Base-by-base conservation (phyloP, 176 grass and related monocot species). In the Oryza glumipatula region DNA sequence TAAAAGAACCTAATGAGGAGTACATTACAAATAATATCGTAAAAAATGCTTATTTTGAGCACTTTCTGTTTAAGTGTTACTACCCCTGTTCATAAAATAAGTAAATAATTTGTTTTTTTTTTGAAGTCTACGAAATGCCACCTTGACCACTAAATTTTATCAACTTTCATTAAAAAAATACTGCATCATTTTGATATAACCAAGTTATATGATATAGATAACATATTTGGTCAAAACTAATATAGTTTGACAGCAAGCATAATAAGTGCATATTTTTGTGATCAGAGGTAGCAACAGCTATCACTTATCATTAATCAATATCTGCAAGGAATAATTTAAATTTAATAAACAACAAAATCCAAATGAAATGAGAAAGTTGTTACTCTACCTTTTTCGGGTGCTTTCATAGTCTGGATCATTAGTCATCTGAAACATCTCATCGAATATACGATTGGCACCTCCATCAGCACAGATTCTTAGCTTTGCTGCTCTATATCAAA, bases 401-500 rank as follows among this genome's bases (percentile, higher is more conserved):
- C 61, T 76, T 80, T 86, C 82, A 76, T 84, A 17, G 54, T 89
- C 83, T 83, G 75, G 76, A 71, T 92, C 77, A 80, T 82, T 80
- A 35, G 76, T 89, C 75, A 94, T 72, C 70, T 94, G 82, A 82
- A 85, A 86, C 86, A 94, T 92, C 67, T 86, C 87, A 84, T 94
- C 84, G 81, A 92, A 94, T 81, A 94, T 83, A 58, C 64, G 89
- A 80, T 94, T 92, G 82, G 92, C 92, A 77, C 92, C 92, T 84
- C 92, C 92, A 83, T 94, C 89, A 2, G 92, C 92, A 65, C 92
- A 94, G 72, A 94, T 91, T 82, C 84, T 88, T 61, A 89, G 65
- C 48, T 92, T 84, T 92, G 92, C 89, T 94, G 87, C 82, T 92
- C 92, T 94, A 94, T 84, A 92, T 66, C 74, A 74, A 84, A 90